These are phyloP conservation scores for Coelastrella sp. DNA, from an alignment of 139 green algal genomes.

Conservation along the genomic window DNA sequence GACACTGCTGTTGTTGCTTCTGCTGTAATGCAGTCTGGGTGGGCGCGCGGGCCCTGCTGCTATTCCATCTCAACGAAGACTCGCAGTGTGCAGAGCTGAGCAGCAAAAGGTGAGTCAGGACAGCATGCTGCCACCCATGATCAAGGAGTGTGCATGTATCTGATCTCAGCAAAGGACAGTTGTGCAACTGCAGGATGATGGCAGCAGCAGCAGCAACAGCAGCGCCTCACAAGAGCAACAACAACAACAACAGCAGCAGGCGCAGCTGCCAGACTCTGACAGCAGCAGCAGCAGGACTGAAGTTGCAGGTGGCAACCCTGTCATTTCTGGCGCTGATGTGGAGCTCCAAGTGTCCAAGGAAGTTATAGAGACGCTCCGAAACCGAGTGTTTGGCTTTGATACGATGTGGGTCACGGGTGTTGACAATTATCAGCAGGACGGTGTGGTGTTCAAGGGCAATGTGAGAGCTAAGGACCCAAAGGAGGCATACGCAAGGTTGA, in stretches of 20 bases:
- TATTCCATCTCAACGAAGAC: neutral
- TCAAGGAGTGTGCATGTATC: too few species aligned
- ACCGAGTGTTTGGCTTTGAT: conserved; percentile 86
- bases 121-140: too few species aligned
- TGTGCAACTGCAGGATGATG: too few species aligned
- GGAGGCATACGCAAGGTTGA: conserved; percentile 69
- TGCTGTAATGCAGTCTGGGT: conserved; percentile 4
- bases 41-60: neutral
- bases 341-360: conserved; percentile 57
- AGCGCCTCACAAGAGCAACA: neutral
- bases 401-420: conserved; percentile 88
- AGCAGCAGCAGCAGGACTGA: conserved; percentile 19
- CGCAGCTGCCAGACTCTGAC: neutral
- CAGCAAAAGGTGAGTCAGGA: neutral
- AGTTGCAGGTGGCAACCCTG: conserved; percentile 10
- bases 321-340: conserved; percentile 22
- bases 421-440: conserved; percentile 59
- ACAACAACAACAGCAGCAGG: conserved; percentile 5
- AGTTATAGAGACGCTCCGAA: conserved; percentile 77
- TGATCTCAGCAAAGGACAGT: too few species aligned
- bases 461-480: conserved; percentile 73
- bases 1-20: neutral
- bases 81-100: neutral
- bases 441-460: conserved; percentile 91
- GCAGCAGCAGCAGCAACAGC: neutral